Percentiles rank a stretch among this genome's conserved stretches.
phyloP scores from a whole-genome alignment of 73 alveolate genomes.

The Tetrahymena malaccensis region DNA sequence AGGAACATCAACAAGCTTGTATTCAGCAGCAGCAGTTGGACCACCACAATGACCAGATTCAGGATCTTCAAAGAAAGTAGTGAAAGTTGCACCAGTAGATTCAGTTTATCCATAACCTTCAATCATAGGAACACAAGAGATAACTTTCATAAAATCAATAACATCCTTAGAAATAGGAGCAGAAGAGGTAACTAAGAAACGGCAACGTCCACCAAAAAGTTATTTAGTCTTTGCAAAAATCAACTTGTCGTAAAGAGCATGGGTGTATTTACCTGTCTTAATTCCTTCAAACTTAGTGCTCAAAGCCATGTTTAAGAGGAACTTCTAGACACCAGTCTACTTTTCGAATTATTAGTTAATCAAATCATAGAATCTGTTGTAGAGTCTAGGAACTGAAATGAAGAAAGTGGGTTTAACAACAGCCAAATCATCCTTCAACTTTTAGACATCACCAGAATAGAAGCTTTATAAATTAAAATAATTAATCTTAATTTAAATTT shows the following conservation, averaged over 20 bases:
- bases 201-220: conserved; percentile 67
- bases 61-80: conserved; percentile 53
- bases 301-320: conserved; percentile 46
- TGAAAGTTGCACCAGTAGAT: conserved; percentile 47
- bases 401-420: conserved; percentile 67
- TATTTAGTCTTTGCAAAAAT: conserved; percentile 47
- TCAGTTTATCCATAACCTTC: conserved; percentile 73
- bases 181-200: conserved; percentile 59
- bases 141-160: conserved; percentile 39
- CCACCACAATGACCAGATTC: conserved; percentile 69
- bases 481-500: too few relatives aligned
- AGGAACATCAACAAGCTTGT: conserved; percentile 66
- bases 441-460: conserved; percentile 62
- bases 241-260: conserved; percentile 52
- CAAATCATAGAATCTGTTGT: conserved; percentile 61
- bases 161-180: conserved; percentile 79
- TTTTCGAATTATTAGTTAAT: conserved; percentile 44
- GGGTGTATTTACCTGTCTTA: conserved; percentile 49
- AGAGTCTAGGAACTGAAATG: conserved; percentile 72
- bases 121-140: conserved; percentile 42
- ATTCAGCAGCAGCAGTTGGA: conserved; percentile 51
- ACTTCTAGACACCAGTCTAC: conserved; percentile 39
- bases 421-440: conserved; percentile 61
- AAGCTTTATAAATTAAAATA: conserved; percentile 12
- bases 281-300: conserved; percentile 44